Percentiles rank a stretch among this genome's conserved stretches.
These are phyloP conservation scores for Globisporangium heterothallicum DNA, from an alignment of 352 stramenopile genomes.

Conservation along the genomic window DNA sequence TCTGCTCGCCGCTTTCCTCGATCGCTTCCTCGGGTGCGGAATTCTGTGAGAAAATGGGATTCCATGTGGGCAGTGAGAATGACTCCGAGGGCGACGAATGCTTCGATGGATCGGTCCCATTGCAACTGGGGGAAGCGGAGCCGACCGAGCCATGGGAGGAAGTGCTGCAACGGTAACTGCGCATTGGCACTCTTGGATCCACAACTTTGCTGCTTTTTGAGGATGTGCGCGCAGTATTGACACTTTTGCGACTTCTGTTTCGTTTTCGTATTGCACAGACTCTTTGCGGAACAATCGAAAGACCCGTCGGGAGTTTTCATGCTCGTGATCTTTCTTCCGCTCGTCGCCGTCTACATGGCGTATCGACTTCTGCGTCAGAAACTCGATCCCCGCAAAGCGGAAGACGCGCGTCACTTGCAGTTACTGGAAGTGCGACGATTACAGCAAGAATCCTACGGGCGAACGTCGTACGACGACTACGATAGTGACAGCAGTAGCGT, in stretches of 20 bases:
- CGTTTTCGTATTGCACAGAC: constrained; percentile 18
- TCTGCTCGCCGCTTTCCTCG: constrained; percentile 63
- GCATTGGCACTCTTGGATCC: too few relatives aligned
- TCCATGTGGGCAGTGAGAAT: constrained; percentile 56
- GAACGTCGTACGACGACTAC: constrained; percentile 32
- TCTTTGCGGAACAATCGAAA: constrained; percentile 65
- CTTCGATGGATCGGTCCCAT: constrained; percentile 77
- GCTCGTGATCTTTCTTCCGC: constrained; percentile 48
- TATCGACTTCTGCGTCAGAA: constrained; percentile 42
- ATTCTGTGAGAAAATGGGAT: constrained; percentile 79
- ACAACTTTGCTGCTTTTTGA: neutral
- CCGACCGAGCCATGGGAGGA: constrained; percentile 56
- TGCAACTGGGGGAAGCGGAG: constrained; percentile 41
- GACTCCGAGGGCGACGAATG: constrained; percentile 72
- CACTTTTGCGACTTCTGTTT: neutral
- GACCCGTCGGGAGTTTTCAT: constrained; percentile 69
- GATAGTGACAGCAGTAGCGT: constrained; percentile 41
- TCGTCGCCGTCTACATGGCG: constrained; percentile 46
- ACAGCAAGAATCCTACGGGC: constrained; percentile 70
- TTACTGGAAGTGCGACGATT: constrained; percentile 64
- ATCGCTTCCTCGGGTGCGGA: constrained; percentile 51
- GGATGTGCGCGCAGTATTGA: too few relatives aligned
- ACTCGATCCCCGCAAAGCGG: constrained; percentile 20
- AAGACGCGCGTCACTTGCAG: constrained; percentile 46
- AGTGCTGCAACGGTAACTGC: constrained; percentile 33